Conservation (phyloP, 2,329 filamentous ascomycete genomes). For the Fusarium virguliforme region DNA sequence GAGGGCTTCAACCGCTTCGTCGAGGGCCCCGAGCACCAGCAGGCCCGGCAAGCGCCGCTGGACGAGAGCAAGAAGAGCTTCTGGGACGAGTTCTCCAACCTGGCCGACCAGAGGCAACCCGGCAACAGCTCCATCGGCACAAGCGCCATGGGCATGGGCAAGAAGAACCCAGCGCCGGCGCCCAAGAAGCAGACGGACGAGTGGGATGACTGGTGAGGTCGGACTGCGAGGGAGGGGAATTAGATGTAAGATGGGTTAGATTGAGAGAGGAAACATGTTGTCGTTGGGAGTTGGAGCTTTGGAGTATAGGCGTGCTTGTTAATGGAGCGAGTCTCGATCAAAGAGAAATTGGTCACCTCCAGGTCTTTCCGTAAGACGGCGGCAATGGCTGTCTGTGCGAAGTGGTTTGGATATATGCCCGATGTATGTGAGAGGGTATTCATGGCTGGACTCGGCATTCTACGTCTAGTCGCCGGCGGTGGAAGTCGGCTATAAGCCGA, state of each 20-base stretch:
- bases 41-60: conserved; percentile 59
- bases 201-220: conserved; percentile 74
- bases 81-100: conserved; percentile 90
- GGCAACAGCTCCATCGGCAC: conserved; percentile 70
- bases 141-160: conserved; percentile 72
- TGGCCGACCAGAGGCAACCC: conserved; percentile 71
- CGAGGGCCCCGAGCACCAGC: conserved; percentile 74
- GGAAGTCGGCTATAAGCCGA: conserved; percentile 20
- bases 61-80: conserved; percentile 84
- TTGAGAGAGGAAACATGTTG: conserved; percentile 25
- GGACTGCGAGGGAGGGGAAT: conserved; percentile 8
- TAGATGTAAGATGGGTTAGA: conserved; percentile 15
- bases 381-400: conserved; percentile 24
- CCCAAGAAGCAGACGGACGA: conserved; percentile 68
- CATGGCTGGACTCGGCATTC: conserved; percentile 41
- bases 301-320: conserved; percentile 52
- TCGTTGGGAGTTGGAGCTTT: conserved; percentile 49
- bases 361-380: conserved; percentile 26
- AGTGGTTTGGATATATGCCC: neutral
- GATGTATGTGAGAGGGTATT: conserved; percentile 28
- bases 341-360: conserved; percentile 23
- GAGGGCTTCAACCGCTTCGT: conserved; percentile 90
- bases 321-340: conserved; percentile 37
- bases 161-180: conserved; percentile 55
- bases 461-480: conserved; percentile 30